Evolutionary conservation across 441 rosid genomes (phyloP).

Genomic region (Pelargonium myrrhifolium): DNA sequence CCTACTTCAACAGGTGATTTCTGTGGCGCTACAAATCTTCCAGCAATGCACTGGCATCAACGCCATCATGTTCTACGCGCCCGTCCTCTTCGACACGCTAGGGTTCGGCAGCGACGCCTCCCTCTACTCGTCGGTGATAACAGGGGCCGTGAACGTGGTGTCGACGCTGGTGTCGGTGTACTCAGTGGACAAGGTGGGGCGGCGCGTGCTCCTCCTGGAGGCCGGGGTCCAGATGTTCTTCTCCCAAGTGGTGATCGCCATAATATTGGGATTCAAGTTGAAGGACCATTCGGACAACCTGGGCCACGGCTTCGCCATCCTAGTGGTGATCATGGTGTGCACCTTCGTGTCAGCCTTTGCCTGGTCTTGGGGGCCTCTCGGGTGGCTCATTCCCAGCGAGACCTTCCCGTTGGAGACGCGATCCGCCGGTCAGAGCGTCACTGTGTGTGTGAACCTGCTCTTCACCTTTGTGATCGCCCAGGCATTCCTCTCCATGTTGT

Average conservation of each 20-base stretch:
- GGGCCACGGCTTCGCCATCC: conserved; percentile 17
- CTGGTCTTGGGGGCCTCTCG: conserved; percentile 49
- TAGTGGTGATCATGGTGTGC: conserved; percentile 30
- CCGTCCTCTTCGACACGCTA: conserved; percentile 29
- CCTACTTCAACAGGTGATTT: too few relatives aligned
- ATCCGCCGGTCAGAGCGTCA: conserved; percentile 30
- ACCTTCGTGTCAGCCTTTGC: conserved; percentile 32
- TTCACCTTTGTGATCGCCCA: conserved; percentile 37
- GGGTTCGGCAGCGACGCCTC: conserved; percentile 28
- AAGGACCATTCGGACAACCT: conserved; percentile 25
- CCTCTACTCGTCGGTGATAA: conserved; percentile 25
- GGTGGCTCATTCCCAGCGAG: conserved; percentile 49
- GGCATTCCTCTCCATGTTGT: conserved; percentile 46
- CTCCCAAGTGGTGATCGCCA: conserved; percentile 31
- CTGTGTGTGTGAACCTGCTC: conserved; percentile 39
- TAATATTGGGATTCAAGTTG: conserved; percentile 24
- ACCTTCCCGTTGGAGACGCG: conserved; percentile 38
- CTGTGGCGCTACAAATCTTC: conserved; percentile 39
- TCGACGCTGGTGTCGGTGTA: conserved; percentile 26
- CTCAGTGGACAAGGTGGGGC: conserved; percentile 27
- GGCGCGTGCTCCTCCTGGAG: conserved; percentile 29
- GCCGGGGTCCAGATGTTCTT: conserved; percentile 41
- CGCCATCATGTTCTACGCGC: conserved; percentile 35
- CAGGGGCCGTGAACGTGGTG: conserved; percentile 27
- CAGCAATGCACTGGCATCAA: conserved; percentile 36